A percentile compares a stretch with the other conserved stretches of the same genome.
phyloP scores from a whole-genome alignment of 73 alveolate genomes.

The Uronychia binucleata region DNA sequence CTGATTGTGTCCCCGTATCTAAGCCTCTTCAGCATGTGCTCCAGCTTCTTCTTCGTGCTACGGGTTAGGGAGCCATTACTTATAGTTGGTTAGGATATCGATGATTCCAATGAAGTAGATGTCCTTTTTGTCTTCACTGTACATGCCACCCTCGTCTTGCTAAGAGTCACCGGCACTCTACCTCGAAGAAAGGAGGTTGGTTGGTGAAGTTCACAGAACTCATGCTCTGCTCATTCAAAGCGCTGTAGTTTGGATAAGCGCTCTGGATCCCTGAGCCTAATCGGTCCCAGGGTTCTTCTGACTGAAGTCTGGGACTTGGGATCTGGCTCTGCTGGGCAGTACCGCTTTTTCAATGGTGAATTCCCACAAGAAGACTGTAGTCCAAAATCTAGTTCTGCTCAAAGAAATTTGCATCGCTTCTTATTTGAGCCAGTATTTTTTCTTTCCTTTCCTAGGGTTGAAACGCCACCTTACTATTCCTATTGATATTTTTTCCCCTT shows the following conservation, averaged over 20 bases:
- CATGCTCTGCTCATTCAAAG: background rate
- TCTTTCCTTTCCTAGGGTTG: conserved; percentile 49
- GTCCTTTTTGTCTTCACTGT: conserved; percentile 29
- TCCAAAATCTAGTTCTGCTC: conserved; percentile 82
- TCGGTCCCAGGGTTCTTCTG: background rate
- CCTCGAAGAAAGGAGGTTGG: conserved; percentile 53
- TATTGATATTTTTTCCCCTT: conserved; percentile 70
- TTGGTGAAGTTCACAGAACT: background rate
- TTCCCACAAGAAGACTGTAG: conserved; percentile 91
- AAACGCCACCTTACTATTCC: conserved; percentile 12
- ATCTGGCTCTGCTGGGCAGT: conserved; percentile 5
- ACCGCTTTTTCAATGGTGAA: conserved; percentile 54
- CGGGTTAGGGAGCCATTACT: conserved; percentile 8
- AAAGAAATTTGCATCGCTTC: conserved; percentile 88
- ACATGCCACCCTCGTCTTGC: conserved; percentile 34
- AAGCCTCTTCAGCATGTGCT: conserved; percentile 78
- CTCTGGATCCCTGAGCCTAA: background rate
- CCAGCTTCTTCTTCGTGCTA: conserved; percentile 85
- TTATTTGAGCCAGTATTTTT: conserved; percentile 70
- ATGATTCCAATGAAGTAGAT: conserved; percentile 80
- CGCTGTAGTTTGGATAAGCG: background rate
- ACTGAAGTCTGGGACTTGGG: background rate
- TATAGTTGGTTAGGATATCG: conserved; percentile 86
- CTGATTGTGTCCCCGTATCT: conserved; percentile 69
- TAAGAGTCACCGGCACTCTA: background rate